These are phyloP conservation scores for Cutaneotrichosporon cutaneum DNA, from an alignment of 1,284 basidiomycete species.

Conservation along the genomic window DNA sequence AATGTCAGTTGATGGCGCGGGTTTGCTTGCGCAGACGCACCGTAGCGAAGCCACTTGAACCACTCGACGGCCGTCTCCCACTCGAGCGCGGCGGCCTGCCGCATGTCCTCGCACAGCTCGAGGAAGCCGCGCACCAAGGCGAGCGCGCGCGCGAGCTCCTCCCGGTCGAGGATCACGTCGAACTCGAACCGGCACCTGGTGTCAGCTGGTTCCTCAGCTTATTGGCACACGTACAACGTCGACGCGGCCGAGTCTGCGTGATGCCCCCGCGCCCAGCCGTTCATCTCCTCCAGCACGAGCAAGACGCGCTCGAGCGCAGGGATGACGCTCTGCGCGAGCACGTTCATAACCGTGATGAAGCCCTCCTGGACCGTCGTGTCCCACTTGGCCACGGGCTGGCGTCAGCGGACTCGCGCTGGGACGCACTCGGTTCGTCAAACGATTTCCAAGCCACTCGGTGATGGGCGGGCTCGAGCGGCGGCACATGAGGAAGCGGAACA, in stretches of 20 bases:
- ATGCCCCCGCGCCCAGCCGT: constrained; percentile 28
- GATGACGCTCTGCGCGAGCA: constrained; percentile 39
- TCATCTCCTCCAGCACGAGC: constrained; percentile 44
- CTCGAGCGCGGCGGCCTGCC: constrained; percentile 39
- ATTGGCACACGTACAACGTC: constrained; percentile 1
- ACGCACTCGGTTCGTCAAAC: constrained; percentile 44
- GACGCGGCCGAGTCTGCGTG: not conserved
- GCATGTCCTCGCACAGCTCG: constrained; percentile 35
- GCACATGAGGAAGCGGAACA: constrained; percentile 46
- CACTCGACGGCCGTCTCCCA: constrained; percentile 38
- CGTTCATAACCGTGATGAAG: constrained; percentile 35
- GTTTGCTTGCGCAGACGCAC: constrained; percentile 32
- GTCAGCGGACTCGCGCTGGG: not conserved
- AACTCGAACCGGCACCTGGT: not conserved
- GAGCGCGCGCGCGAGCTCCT: not conserved
- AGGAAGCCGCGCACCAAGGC: constrained; percentile 11
- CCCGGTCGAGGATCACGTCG: constrained; percentile 9
- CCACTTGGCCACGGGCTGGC: constrained; percentile 47
- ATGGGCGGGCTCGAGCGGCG: constrained; percentile 41
- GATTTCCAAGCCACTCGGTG: constrained; percentile 47
- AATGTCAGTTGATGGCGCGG: not conserved
- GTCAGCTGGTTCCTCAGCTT: constrained; percentile 3
- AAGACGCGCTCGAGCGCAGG: constrained; percentile 45
- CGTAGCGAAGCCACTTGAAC: constrained; percentile 49
- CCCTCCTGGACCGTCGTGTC: constrained; percentile 36